phyloP scores from a whole-genome alignment of 495 filamentous ascomycete species.

The Penicillium crystallinum region DNA sequence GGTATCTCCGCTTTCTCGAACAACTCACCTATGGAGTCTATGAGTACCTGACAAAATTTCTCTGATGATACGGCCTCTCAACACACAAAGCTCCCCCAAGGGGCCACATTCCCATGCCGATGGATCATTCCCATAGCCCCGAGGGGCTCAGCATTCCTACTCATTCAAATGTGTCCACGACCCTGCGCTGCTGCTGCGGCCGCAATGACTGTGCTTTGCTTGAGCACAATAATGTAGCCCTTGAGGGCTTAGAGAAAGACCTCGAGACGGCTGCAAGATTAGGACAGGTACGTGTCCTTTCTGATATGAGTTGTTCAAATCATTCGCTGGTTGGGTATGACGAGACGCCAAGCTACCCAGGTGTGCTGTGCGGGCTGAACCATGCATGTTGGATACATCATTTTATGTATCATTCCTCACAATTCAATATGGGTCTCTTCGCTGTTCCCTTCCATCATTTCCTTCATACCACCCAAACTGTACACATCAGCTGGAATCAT shows the following conservation, averaged over 20 bases:
- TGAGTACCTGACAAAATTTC: conserved; percentile 4
- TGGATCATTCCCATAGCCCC: conserved; percentile 32
- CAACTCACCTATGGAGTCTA: background rate
- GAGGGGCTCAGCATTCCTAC: conserved; percentile 35
- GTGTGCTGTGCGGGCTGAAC: conserved; percentile 8
- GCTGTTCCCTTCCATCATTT: conserved; percentile 4
- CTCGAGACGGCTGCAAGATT: conserved; percentile 77
- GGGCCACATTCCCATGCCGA: conserved; percentile 24
- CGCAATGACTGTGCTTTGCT: conserved; percentile 72
- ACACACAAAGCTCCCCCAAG: conserved; percentile 9
- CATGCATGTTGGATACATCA: conserved; percentile 25
- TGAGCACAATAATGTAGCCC: conserved; percentile 68
- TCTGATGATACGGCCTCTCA: conserved; percentile 10
- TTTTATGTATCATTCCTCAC: conserved; percentile 15
- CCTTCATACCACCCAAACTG: background rate
- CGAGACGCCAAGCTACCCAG: background rate
- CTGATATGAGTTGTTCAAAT: conserved; percentile 3
- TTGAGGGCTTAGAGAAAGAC: conserved; percentile 79
- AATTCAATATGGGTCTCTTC: background rate
- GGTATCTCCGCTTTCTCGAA: conserved; percentile 4
- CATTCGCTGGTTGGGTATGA: background rate
- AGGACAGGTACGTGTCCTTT: conserved; percentile 65
- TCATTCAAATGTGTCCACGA: conserved; percentile 25
- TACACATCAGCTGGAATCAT: background rate
- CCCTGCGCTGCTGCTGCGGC: conserved; percentile 76